Evolutionary conservation across 1,139 yeast species (phyloP), one percentile per base, ranked within the genome.

Genomic region (Groenewaldozyma auringiensis): DNA sequence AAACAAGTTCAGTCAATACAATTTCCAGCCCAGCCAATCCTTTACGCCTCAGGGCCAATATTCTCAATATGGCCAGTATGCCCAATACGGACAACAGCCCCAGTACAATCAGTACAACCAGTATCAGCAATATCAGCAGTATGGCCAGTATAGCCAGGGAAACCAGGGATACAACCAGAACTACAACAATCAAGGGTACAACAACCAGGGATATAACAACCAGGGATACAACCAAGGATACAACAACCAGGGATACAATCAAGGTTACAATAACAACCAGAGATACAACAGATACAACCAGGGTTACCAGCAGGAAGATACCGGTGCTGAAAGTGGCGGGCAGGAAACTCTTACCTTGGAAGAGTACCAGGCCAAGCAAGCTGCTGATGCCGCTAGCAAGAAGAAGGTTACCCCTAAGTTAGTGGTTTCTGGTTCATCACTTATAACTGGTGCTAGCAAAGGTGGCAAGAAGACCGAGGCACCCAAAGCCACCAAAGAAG

Each of bases 331-430:
- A 41, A 57, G 57, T 52, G 53, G 55, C n/a, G 58, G 55, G 35
- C 51, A 47, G 34, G 52, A 47, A 45, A 94, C 92, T 44, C 81
- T 86, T 88, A 79, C 94, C 35, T 74, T 88, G 58, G 95, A 88
- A 48, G 95, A 88, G 61, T 87, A 81, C 69, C 85, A 86, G 66
- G 83, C 82, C 63, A 82, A 81, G 65, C 78, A 81, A 61, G 68
- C 72, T 50, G 70, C 63, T 3, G 48, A 45, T 18, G 37, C 47
- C 2, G 20, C 31, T 39, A 38, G 46, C 11, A 16, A 20, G n/a
- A 35, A 35, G 38, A 35, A 35, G 25, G 40, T 43, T 18, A 17
- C 39, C 16, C 38, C 38, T 35, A 35, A 35, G 25, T 41, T 16
- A 14, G 25, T 35, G 21, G n/a, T 35, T 11, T 14, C 46, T 16